Percentiles rank a stretch among this genome's conserved stretches.
Conservation (phyloP, 768 basidiomycete genomes). For the Phallus indusiatus region DNA sequence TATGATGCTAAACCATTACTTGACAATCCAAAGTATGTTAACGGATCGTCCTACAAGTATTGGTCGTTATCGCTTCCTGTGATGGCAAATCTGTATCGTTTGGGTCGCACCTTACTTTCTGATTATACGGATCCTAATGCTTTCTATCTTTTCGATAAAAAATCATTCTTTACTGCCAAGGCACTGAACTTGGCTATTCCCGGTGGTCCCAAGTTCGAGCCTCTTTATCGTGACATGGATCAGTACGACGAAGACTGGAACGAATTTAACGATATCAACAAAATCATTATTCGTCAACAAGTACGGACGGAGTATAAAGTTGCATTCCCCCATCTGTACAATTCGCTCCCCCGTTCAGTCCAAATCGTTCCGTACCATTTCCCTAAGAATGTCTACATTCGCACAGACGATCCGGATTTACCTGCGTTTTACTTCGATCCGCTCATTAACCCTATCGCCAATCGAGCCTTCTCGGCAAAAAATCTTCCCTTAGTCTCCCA, state of each 20-base stretch:
- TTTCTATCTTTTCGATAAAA: slow-evolving; percentile 94
- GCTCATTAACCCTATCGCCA: slow-evolving; percentile 93
- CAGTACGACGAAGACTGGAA: slow-evolving; percentile 99
- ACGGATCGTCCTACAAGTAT: slow-evolving; percentile 86
- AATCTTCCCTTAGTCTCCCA: slow-evolving; percentile 76
- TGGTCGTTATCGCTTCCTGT: slow-evolving; percentile 91
- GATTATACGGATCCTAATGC: slow-evolving; percentile 89
- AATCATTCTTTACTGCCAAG: slow-evolving; percentile 96
- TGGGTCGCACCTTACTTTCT: slow-evolving; percentile 87
- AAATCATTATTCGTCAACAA: slow-evolving; percentile 97
- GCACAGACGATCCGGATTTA: slow-evolving; percentile 98
- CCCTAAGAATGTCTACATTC: slow-evolving; percentile 97
- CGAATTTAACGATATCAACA: slow-evolving; percentile 99
- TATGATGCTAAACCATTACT: slow-evolving; percentile 94
- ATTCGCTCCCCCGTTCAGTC: slow-evolving; percentile 92
- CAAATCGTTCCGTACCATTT: slow-evolving; percentile 85
- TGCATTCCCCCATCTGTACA: slow-evolving; percentile 97
- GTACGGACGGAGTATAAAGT: slow-evolving; percentile 99
- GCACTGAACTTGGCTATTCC: slow-evolving; percentile 95
- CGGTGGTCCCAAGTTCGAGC: slow-evolving; percentile 98
- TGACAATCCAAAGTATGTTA: slow-evolving; percentile 77
- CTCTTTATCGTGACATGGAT: slow-evolving; percentile 94
- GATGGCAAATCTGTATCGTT: slow-evolving; percentile 94
- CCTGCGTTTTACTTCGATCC: slow-evolving; percentile 99
- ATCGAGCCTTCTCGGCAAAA: slow-evolving; percentile 78